Evolutionary conservation across 441 rosid species (phyloP).

Genomic region (Daphne laureola): DNA sequence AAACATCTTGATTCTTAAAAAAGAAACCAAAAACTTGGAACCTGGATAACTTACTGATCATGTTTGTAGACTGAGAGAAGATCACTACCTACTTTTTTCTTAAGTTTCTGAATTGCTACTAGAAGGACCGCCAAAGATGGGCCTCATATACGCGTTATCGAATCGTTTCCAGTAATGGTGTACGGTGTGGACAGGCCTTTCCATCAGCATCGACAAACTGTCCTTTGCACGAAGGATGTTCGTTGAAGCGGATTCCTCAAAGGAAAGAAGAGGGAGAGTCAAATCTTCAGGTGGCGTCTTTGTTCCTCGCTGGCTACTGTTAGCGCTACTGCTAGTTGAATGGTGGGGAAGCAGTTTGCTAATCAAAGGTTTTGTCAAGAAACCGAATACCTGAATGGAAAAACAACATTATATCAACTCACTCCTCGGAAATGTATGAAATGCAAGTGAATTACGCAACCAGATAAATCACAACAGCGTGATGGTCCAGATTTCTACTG

Average conservation of each 20-base stretch:
- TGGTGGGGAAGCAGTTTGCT: slow-evolving; percentile 43
- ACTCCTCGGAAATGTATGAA: too few relatives aligned
- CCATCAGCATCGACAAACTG: slow-evolving; percentile 62
- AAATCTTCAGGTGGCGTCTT: slow-evolving; percentile 43
- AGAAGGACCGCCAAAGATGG: slow-evolving; percentile 70
- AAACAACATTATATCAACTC: neutral
- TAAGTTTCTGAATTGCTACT: slow-evolving; percentile 34
- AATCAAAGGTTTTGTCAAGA: slow-evolving; percentile 75
- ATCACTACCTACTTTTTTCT: too few relatives aligned
- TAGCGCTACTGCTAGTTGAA: slow-evolving; percentile 5
- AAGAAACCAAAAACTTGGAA: too few relatives aligned
- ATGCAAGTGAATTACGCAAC: too few relatives aligned
- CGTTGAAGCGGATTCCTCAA: slow-evolving; percentile 57
- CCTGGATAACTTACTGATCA: too few relatives aligned
- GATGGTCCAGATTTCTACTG: too few relatives aligned
- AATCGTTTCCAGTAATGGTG: slow-evolving; percentile 88
- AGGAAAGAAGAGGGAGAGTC: slow-evolving; percentile 57
- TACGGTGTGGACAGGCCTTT: slow-evolving; percentile 65
- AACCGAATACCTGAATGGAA: slow-evolving; percentile 65
- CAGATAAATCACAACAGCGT: too few relatives aligned
- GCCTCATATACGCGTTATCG: slow-evolving; percentile 78
- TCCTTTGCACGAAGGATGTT: slow-evolving; percentile 60
- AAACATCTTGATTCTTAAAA: too few relatives aligned
- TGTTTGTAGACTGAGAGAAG: too few relatives aligned
- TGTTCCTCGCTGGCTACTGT: slow-evolving; percentile 18